phyloP scores from a whole-genome alignment of 768 basidiomycete species.

The Mycena vulgaris region DNA sequence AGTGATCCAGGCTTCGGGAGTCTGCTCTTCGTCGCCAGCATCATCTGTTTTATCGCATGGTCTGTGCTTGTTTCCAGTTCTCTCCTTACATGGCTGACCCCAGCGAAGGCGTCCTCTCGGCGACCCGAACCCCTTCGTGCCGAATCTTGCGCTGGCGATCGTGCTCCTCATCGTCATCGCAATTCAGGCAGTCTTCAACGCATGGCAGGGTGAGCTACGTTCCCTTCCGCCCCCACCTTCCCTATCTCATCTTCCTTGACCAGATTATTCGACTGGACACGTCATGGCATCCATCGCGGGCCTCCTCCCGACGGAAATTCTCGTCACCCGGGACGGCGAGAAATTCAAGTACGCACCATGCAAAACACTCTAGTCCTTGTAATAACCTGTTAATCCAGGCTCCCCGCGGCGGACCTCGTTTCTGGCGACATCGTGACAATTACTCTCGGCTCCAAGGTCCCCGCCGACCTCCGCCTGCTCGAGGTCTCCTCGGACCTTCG shows the following conservation, averaged over 20 bases:
- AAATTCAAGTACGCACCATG: constrained; percentile 41
- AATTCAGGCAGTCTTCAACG: constrained; percentile 61
- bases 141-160: constrained; percentile 74
- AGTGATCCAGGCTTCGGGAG: constrained; percentile 58
- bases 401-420: constrained; percentile 74
- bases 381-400: constrained; percentile 41
- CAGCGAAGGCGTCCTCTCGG: constrained; percentile 70
- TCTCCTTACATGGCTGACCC: constrained; percentile 27
- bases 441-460: constrained; percentile 76
- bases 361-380: no score
- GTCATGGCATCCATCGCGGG: constrained; percentile 77
- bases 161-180: constrained; percentile 63
- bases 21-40: constrained; percentile 60
- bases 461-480: constrained; percentile 79
- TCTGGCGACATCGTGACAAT: constrained; percentile 78
- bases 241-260: neutral
- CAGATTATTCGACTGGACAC: constrained; percentile 68
- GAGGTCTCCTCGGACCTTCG: constrained; percentile 69
- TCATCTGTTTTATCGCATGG: constrained; percentile 71
- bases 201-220: constrained; percentile 57
- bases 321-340: constrained; percentile 69
- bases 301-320: constrained; percentile 76
- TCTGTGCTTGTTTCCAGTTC: constrained; percentile 30
- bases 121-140: constrained; percentile 63
- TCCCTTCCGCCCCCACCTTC: neutral